phyloP scores from a whole-genome alignment of 169 alveolate species.

The Plasmodium ovale region DNA sequence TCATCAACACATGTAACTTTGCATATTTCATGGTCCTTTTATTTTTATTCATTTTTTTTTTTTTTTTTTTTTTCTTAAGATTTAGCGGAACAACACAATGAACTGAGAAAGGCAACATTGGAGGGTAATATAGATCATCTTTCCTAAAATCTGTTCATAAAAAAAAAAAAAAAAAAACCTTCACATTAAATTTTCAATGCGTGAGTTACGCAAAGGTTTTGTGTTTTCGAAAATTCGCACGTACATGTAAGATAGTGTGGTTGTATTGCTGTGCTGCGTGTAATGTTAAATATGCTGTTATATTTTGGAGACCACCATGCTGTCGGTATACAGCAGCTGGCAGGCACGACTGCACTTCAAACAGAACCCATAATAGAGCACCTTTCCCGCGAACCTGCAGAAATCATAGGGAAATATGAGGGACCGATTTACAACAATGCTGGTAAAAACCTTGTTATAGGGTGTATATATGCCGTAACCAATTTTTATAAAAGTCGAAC shows the following conservation, averaged over 20 bases:
- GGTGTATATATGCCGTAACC: constrained; percentile 11
- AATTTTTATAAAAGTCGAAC: too few relatives aligned
- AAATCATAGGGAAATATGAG: constrained; percentile 21
- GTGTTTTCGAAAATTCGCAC: not conserved
- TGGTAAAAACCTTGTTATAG: constrained; percentile 16
- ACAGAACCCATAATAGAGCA: too few relatives aligned
- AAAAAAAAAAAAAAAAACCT: not conserved
- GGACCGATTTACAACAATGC: constrained; percentile 70
- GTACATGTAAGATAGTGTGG: too few relatives aligned
- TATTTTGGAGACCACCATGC: too few relatives aligned
- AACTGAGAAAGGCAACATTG: constrained; percentile 26
- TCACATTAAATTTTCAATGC: not conserved
- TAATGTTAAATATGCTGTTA: not conserved
- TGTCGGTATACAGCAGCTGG: too few relatives aligned
- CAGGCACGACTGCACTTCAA: too few relatives aligned
- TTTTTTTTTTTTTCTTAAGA: constrained; percentile 26
- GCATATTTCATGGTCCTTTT: not conserved
- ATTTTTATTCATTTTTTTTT: not conserved
- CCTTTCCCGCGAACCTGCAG: too few relatives aligned
- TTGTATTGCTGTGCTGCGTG: too few relatives aligned
- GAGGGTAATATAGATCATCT: constrained; percentile 14
- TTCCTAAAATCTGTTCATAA: not conserved
- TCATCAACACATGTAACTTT: not conserved
- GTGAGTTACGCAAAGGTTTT: not conserved
- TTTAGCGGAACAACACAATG: constrained; percentile 33